Base-by-base conservation (phyloP, 495 filamentous ascomycete species). In the Acidomyces sp. region DNA sequence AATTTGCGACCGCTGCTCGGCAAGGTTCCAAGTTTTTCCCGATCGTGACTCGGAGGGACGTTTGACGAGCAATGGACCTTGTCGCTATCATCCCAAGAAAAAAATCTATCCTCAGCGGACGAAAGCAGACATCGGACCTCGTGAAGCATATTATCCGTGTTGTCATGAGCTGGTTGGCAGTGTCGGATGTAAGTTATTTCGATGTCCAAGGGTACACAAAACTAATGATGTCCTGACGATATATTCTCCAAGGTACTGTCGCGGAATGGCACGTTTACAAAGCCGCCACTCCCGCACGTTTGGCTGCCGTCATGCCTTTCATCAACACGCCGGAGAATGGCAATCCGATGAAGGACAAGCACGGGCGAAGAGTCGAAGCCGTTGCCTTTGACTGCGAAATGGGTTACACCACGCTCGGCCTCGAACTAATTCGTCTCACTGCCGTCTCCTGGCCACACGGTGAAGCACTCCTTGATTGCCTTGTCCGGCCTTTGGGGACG, bases 371-470 rank as follows among this genome's bases (percentile, higher is more conserved):
- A 22, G 45, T 49, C 11, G 53, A 54, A 37, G 58, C 43, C 30
- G 72, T 96, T 11, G 78, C 74, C 51, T 79, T 99, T 49, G 90
- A 99, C 57, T 94, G 92, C 55, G 90, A 99, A 54, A 99, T 99
- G 90, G 82, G 82, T 6, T 99, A 90, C 55, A 96, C 90, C 0
- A 78, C 78, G 1, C 48, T 77, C 25, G 90, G 90, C 0, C 55
- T 95, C 41, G 90, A 99, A 54, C 66, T 99, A 11, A 75, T 96
- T 32, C 81, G 90, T 13, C 55, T 99, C 16, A 94, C 90, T 0
- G 85, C 80, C 6, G 74, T 82, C 22, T 75, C 80, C 43, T 99
- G 88, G 83, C 90, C 88, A 1, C 62, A 68, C 23, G 82, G 85
- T 16, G 67, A 74, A 41, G 67, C 68, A 34, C 56, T 95, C 5